Base-by-base conservation (phyloP, 768 basidiomycete species). In the Floccularia luteovirens region DNA sequence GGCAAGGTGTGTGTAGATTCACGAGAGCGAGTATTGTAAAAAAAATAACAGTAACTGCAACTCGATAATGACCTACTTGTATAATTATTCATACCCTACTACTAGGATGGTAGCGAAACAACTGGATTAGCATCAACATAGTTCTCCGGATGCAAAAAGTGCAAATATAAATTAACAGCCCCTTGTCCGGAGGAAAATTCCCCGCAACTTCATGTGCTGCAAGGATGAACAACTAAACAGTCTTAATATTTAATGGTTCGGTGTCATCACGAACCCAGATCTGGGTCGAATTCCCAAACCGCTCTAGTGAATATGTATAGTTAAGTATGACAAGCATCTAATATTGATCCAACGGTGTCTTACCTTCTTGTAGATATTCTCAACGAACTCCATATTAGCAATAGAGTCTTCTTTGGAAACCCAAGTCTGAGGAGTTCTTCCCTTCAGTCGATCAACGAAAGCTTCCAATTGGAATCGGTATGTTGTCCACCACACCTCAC, bases 401-500 rank as follows among this genome's bases (percentile, higher is more conserved):
- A 82, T 54, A 1, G 75, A 70, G 49, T 79, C 74, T 40, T 81
- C 71, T 11, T 55, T 57, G 5, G 60, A 52, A 25, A 80, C 47
- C 80, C 81, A 84, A 11, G 66, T 67, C 41, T 70, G 63, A 2
- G 77, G 73, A 16, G 57, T 53, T 24, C 71, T 61, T 13, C 77
- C 77, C 42, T 62, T 63, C 32, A 83, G 44, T 51, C 64, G 69
- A 49, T 84, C 74, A 5, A 82, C 72, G 41, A 81, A 81, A 5
- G 73, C 75, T 57, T 82, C 78, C 25, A 82, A 57, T 55, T 82
- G 79, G 44, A 72, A 77, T 27, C 65, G 54, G 42, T 64, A 72
- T 17, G 77, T 72, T 25, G 72, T 61, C 78, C 78, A 83, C 70
- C 73, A 77, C 6, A 61, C 60, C 53, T 79, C 69, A 16, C 77